A percentile compares a stretch with the other conserved stretches of the same genome.
Evolutionary conservation across 2,329 filamentous ascomycete species (phyloP).

Genomic region (Penicillium palitans): DNA sequence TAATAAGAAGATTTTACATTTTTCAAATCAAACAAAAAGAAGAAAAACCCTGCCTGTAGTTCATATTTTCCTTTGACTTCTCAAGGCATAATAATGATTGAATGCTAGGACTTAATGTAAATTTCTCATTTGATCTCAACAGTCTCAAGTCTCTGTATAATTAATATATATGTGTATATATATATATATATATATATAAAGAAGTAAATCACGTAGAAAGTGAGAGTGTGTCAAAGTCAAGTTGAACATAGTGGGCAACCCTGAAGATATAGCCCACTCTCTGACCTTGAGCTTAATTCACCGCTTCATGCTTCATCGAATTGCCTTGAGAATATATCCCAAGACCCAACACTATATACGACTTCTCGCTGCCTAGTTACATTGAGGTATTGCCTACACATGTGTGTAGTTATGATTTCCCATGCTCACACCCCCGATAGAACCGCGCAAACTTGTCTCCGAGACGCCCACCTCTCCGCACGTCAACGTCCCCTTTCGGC

Average conservation of each 20-base stretch:
- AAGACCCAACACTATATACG: background rate
- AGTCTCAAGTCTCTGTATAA: background rate
- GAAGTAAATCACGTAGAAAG: background rate
- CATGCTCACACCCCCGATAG: background rate
- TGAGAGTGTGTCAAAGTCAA: background rate
- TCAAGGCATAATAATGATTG: background rate
- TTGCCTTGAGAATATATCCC: background rate
- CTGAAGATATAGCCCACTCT: background rate
- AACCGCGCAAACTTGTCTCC: conserved; percentile 12
- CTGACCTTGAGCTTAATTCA: background rate
- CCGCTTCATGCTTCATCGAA: background rate
- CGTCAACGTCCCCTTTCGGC: conserved; percentile 3
- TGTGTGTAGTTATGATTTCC: background rate
- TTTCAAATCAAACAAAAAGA: background rate
- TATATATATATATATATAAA: background rate
- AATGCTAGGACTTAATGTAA: background rate
- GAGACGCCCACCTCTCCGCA: conserved; percentile 7
- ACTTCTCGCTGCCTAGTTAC: background rate
- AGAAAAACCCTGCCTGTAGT: background rate
- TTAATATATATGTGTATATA: too few species aligned
- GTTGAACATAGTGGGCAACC: background rate
- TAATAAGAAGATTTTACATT: too few species aligned
- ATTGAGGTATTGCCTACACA: background rate
- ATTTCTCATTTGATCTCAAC: background rate
- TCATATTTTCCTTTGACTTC: background rate